Conservation (phyloP, 352 stramenopile species). For the Phytophthora chlamydospora region DNA sequence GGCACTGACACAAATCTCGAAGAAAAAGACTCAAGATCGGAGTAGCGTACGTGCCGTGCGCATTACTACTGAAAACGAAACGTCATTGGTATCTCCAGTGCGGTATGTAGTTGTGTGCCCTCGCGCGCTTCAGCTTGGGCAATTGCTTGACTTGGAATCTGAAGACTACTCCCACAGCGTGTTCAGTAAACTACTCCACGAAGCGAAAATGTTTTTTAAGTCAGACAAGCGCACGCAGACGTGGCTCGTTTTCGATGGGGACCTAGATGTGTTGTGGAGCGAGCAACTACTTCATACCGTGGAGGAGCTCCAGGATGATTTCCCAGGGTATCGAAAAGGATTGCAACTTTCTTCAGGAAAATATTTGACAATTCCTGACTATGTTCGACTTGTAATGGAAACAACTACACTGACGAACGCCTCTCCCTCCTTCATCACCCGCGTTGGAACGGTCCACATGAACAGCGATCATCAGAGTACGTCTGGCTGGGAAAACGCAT, state of each 20-base stretch:
- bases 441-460: constrained; percentile 51
- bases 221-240: constrained; percentile 34
- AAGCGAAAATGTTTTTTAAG: constrained; percentile 44
- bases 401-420: constrained; percentile 49
- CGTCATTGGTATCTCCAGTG: constrained; percentile 14
- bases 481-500: constrained; percentile 34
- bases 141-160: constrained; percentile 36
- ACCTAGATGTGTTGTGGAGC: constrained; percentile 53
- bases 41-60: neutral
- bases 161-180: constrained; percentile 36
- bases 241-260: constrained; percentile 74
- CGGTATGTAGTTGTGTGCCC: constrained; percentile 50
- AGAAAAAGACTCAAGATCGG: constrained; percentile 1
- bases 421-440: constrained; percentile 60
- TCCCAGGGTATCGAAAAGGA: constrained; percentile 22
- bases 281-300: constrained; percentile 53
- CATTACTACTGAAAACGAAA: constrained; percentile 1
- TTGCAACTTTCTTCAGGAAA: constrained; percentile 51
- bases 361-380: constrained; percentile 37
- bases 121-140: constrained; percentile 40
- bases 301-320: constrained; percentile 23
- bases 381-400: constrained; percentile 60
- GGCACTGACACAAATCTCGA: constrained; percentile 30
- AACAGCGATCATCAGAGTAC: constrained; percentile 1
- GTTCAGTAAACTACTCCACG: constrained; percentile 47